Conservation (phyloP, 2,329 filamentous ascomycete genomes). For the Lachnellula arida region DNA sequence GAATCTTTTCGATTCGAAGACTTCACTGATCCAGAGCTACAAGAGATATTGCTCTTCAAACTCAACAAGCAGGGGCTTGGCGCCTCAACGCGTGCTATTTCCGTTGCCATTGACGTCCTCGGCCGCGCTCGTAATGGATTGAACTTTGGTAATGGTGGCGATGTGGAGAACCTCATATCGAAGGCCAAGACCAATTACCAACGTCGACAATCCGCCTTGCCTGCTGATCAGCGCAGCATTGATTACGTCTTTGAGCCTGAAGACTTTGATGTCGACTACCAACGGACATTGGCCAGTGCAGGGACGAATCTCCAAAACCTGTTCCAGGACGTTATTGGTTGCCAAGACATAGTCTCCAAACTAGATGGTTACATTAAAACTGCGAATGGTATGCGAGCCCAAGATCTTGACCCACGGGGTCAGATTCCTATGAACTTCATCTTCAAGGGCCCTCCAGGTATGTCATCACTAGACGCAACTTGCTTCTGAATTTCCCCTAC, state of each 20-base stretch:
- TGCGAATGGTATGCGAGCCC: slow-evolving; percentile 40
- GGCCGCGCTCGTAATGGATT: slow-evolving; percentile 55
- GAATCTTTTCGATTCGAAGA: slow-evolving; percentile 66
- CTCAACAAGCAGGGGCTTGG: slow-evolving; percentile 50
- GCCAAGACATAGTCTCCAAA: slow-evolving; percentile 43
- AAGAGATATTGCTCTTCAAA: slow-evolving; percentile 58
- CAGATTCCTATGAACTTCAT: slow-evolving; percentile 54
- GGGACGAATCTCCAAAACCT: slow-evolving; percentile 40
- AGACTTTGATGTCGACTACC: slow-evolving; percentile 51
- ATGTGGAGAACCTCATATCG: slow-evolving; percentile 65
- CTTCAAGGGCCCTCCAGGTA: slow-evolving; percentile 53
- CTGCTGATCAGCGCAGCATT: slow-evolving; percentile 6
- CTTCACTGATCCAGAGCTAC: slow-evolving; percentile 55
- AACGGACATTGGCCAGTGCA: slow-evolving; percentile 37
- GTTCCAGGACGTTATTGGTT: slow-evolving; percentile 48
- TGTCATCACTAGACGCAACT: slow-evolving; percentile 55
- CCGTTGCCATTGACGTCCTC: slow-evolving; percentile 56
- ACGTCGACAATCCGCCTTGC: slow-evolving; percentile 18
- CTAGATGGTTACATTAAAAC: slow-evolving; percentile 45
- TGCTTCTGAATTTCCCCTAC: slow-evolving; percentile 32
- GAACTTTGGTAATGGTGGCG: slow-evolving; percentile 69
- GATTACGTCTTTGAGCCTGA: slow-evolving; percentile 27
- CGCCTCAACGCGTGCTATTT: slow-evolving; percentile 47
- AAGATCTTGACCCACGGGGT: slow-evolving; percentile 44
- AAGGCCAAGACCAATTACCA: slow-evolving; percentile 40